phyloP scores from a whole-genome alignment of 106 monocot genomes.

The Agapanthus africanus region DNA sequence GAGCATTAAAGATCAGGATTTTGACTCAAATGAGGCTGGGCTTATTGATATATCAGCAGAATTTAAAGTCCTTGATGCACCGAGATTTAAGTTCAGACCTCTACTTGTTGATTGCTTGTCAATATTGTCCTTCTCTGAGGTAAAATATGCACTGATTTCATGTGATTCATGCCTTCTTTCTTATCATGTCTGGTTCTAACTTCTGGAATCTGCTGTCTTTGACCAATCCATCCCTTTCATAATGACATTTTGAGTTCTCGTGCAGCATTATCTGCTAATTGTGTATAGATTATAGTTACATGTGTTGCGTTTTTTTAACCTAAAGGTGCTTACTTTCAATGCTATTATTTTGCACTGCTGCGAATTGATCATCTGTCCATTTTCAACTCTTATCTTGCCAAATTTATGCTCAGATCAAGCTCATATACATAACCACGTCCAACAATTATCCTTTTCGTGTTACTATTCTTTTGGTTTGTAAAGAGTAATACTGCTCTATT shows the following conservation, averaged over 20 bases:
- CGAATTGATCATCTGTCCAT: background rate
- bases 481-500: background rate
- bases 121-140: slow-evolving; percentile 67
- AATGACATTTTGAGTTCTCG: background rate
- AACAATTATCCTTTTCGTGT: background rate
- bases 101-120: slow-evolving; percentile 48
- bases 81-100: slow-evolving; percentile 73
- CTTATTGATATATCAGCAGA: slow-evolving; percentile 40
- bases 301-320: background rate
- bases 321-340: background rate
- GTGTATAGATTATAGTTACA: background rate
- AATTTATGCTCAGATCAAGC: no score
- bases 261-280: background rate
- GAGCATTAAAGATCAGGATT: slow-evolving; percentile 17
- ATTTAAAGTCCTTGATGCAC: slow-evolving; percentile 43
- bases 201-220: background rate
- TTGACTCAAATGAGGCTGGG: slow-evolving; percentile 25
- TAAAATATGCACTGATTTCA: slow-evolving; percentile 15
- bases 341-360: background rate
- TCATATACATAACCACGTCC: background rate
- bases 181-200: background rate
- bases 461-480: background rate
- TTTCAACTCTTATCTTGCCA: no score
- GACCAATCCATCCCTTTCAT: background rate
- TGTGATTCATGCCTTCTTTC: background rate